These are phyloP conservation scores for Acanthamoeba royreba DNA, from an alignment of 208 protist genomes.

Conservation along the genomic window DNA sequence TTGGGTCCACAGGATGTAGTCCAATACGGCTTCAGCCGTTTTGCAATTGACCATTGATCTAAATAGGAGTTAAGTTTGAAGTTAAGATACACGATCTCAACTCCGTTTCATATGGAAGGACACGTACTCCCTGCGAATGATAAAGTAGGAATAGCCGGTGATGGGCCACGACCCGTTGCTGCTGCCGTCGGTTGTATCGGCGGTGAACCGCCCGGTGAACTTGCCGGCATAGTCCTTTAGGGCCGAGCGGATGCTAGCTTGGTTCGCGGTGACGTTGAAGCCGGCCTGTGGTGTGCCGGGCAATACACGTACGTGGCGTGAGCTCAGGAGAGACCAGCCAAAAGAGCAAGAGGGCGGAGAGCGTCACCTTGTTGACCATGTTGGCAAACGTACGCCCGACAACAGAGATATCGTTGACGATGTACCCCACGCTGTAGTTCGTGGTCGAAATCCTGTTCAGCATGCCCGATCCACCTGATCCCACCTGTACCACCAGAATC, in stretches of 20 bases:
- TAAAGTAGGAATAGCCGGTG: background rate
- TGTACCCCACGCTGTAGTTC: background rate
- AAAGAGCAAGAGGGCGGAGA: too few relatives aligned
- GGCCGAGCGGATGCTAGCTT: background rate
- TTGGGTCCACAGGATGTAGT: background rate
- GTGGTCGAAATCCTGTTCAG: background rate
- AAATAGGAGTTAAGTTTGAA: background rate
- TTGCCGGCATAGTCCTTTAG: background rate
- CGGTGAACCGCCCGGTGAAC: background rate
- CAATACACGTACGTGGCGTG: background rate
- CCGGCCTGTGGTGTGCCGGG: background rate
- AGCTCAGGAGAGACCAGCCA: too few relatives aligned
- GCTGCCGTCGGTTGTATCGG: background rate
- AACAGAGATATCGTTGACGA: background rate
- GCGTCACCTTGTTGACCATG: background rate
- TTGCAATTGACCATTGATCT: background rate
- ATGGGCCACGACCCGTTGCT: background rate
- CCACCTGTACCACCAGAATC: background rate
- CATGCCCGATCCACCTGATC: background rate
- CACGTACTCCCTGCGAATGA: background rate
- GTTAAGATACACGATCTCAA: background rate
- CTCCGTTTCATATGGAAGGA: background rate
- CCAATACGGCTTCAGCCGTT: background rate
- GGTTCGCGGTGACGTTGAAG: background rate
- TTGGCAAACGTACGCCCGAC: background rate